Evolutionary conservation across 768 basidiomycete species (phyloP).

Genomic region (Inosperma sp.): DNA sequence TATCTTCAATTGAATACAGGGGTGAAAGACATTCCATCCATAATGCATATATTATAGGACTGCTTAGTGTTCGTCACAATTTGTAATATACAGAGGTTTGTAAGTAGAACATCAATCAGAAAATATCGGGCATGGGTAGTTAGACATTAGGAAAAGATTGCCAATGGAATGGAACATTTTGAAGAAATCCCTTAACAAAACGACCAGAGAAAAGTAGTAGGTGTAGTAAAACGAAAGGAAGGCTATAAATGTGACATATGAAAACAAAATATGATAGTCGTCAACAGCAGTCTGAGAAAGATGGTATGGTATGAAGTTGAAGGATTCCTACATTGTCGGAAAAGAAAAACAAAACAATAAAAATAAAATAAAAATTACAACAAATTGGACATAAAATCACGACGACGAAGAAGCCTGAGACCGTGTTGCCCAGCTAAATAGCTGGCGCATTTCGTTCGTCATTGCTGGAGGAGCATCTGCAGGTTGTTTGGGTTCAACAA

Average conservation of each 20-base stretch:
- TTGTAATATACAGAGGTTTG: conserved; percentile 10
- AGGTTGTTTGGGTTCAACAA: conserved; percentile 79
- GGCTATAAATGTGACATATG: neutral
- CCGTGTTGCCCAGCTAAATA: conserved; percentile 75
- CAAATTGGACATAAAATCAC: conserved; percentile 15
- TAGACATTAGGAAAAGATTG: neutral
- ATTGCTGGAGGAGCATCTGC: conserved; percentile 55
- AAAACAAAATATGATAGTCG: neutral
- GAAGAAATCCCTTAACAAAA: conserved; percentile 11
- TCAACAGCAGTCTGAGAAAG: neutral
- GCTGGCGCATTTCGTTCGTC: conserved; percentile 65
- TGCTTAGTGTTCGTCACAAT: conserved; percentile 8
- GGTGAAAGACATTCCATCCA: neutral
- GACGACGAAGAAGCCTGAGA: conserved; percentile 39
- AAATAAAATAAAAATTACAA: conserved; percentile 16
- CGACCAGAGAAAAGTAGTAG: conserved; percentile 14
- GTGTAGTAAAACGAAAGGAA: conserved; percentile 10
- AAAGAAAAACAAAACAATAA: conserved; percentile 17
- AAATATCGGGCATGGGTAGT: conserved; percentile 1
- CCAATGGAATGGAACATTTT: neutral
- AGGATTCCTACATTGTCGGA: too few species aligned
- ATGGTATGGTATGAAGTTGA: too few species aligned
- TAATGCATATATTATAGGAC: conserved; percentile 8
- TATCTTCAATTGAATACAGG: neutral
- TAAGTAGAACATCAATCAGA: neutral